Percentiles rank a stretch among this genome's conserved stretches.
These are phyloP conservation scores for Talaromyces sp. DNA, from an alignment of 2,329 filamentous ascomycete genomes.

Conservation along the genomic window DNA sequence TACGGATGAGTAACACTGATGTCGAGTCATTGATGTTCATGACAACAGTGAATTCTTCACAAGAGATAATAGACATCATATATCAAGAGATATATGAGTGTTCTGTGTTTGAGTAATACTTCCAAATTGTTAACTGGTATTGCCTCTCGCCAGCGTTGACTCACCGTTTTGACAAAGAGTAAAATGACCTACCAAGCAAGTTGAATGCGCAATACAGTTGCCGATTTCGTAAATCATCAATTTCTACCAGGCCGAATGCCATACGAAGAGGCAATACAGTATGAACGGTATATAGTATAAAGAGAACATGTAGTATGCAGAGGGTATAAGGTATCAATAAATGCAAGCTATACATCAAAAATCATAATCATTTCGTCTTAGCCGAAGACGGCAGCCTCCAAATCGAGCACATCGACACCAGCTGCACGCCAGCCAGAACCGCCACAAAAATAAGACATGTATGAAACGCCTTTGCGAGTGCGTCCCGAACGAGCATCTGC, in stretches of 20 bases:
- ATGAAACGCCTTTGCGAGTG: not conserved
- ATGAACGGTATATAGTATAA: too few relatives aligned
- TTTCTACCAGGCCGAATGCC: not conserved
- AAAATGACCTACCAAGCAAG: not conserved
- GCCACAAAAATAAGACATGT: not conserved
- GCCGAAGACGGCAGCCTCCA: not conserved
- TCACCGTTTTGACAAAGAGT: too few relatives aligned
- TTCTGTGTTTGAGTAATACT: too few relatives aligned
- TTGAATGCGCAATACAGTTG: not conserved
- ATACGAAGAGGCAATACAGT: too few relatives aligned
- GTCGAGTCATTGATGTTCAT: too few relatives aligned
- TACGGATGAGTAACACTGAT: too few relatives aligned
- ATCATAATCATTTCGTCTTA: not conserved
- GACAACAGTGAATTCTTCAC: too few relatives aligned
- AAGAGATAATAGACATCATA: too few relatives aligned
- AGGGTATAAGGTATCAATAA: not conserved
- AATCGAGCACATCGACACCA: not conserved
- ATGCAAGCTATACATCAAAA: not conserved
- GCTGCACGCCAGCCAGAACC: not conserved
- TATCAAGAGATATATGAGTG: too few relatives aligned
- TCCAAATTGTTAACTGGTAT: too few relatives aligned
- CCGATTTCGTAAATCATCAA: not conserved
- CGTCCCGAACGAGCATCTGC: not conserved
- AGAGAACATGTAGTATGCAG: not conserved
- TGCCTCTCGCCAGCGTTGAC: too few relatives aligned